Base-by-base conservation (phyloP, 768 basidiomycete species). In the Filobasidium floriforme region DNA sequence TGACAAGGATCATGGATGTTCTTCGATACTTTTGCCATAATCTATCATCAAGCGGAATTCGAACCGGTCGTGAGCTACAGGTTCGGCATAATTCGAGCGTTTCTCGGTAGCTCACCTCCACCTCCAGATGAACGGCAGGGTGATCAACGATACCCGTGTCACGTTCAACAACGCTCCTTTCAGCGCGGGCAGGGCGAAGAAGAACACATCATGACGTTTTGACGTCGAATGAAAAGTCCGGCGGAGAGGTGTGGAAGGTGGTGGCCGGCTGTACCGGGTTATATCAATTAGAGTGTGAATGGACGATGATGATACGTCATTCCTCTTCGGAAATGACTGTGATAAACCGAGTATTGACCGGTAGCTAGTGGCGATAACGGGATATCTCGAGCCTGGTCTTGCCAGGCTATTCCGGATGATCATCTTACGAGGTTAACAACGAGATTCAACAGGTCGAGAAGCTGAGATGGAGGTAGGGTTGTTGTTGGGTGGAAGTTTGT, bases 171-270 rank as follows among this genome's bases (percentile, higher is more conserved):
- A 70, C 1, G 70, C 70, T n/a, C 76, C 75, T 62, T 82, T 82
- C 61, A 82, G 72, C 4, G 80, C 80, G 1, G 81, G 81, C 18
- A 82, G 73, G 3, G 80, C 70, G 51, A 82, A 66, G 73, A 82
- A 81, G 68, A 82, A 77, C 51, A 82, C 75, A 72, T 82, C 81
- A 7, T 68, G 63, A 0, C 77, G 68, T 0, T 67, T 61, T 1
- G 66, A 57, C 7, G 78, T 69, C 5, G 79, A 66, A 60, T 77
- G 80, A 65, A 82, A 81, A 15, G 40, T 28, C 12, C 63, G 19
- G 7, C 19, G 24, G 5, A 11, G 15, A 22, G 54, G 26, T 6
- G 12, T 57, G 54, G 15, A n/a, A 15, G 19, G 15, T 57, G 54
- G 26, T 32, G 24, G 19, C 6, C 54, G 19, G 46, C 4, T 24